These are phyloP conservation scores for Phyllosticta capitalensis DNA, from an alignment of 2,329 filamentous ascomycete species.

Conservation along the genomic window DNA sequence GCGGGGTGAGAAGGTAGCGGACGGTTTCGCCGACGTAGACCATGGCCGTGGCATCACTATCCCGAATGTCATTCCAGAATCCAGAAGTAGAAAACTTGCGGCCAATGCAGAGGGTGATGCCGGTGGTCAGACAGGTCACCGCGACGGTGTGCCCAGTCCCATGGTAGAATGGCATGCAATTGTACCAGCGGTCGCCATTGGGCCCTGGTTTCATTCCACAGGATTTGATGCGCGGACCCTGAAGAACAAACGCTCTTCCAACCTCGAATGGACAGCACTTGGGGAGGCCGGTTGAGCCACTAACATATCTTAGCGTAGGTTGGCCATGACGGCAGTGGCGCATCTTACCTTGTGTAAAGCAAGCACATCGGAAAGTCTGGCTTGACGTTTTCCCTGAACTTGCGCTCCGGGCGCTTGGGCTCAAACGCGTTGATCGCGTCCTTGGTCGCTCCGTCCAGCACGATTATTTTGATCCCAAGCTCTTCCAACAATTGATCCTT, in stretches of 20 bases:
- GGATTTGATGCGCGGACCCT: slow-evolving; percentile 15
- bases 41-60: slow-evolving; percentile 58
- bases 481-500: slow-evolving; percentile 40
- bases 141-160: slow-evolving; percentile 58
- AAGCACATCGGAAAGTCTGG: slow-evolving; percentile 45
- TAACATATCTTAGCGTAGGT: slow-evolving; percentile 17
- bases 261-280: slow-evolving; percentile 44
- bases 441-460: slow-evolving; percentile 40
- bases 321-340: not conserved
- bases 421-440: slow-evolving; percentile 36
- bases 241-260: slow-evolving; percentile 33
- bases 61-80: slow-evolving; percentile 68
- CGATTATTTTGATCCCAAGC: slow-evolving; percentile 49
- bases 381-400: slow-evolving; percentile 34
- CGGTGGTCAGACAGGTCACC: slow-evolving; percentile 37
- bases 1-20: slow-evolving; percentile 61
- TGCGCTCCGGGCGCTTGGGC: slow-evolving; percentile 21
- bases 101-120: slow-evolving; percentile 49
- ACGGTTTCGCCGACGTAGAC: slow-evolving; percentile 67
- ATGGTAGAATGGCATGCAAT: slow-evolving; percentile 71
- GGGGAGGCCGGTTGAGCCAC: slow-evolving; percentile 63
- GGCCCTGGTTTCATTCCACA: slow-evolving; percentile 25
- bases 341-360: slow-evolving; percentile 44
- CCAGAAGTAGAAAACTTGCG: slow-evolving; percentile 57
- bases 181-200: slow-evolving; percentile 55